Conservation (phyloP, 352 stramenopile species). For the Phytophthora hybrid region DNA sequence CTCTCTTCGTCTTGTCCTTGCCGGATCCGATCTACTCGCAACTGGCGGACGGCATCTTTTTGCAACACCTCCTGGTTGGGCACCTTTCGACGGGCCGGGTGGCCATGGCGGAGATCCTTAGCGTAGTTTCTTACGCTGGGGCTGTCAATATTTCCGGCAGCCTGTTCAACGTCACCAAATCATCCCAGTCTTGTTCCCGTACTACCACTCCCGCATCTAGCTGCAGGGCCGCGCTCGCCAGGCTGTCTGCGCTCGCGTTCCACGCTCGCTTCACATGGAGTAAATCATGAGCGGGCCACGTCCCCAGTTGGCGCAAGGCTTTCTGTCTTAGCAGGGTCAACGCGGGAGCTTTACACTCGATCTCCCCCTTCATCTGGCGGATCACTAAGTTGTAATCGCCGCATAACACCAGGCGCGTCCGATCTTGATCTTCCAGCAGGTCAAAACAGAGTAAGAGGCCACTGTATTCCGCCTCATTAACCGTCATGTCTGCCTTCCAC, state of each 20-base stretch:
- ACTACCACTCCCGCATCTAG: neutral
- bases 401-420: neutral
- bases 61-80: neutral
- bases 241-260: constrained; percentile 2
- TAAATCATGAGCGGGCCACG: neutral
- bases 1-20: constrained; percentile 12
- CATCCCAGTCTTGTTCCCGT: neutral
- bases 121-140: too few relatives aligned
- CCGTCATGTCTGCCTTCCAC: constrained; percentile 1
- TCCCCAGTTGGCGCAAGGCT: neutral
- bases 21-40: neutral
- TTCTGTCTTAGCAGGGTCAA: neutral
- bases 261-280: constrained; percentile 6
- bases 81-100: neutral
- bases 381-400: constrained; percentile 11
- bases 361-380: constrained; percentile 9
- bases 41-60: neutral
- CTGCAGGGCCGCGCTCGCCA: neutral
- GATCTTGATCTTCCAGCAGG: neutral
- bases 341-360: neutral
- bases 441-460: neutral
- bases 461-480: constrained; percentile 36
- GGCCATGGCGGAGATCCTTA: too few relatives aligned
- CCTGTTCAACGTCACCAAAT: constrained; percentile 2
- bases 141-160: too few relatives aligned